phyloP scores from a whole-genome alignment of 2,329 filamentous ascomycete species.

The Neofusicoccum kwambonambiense region DNA sequence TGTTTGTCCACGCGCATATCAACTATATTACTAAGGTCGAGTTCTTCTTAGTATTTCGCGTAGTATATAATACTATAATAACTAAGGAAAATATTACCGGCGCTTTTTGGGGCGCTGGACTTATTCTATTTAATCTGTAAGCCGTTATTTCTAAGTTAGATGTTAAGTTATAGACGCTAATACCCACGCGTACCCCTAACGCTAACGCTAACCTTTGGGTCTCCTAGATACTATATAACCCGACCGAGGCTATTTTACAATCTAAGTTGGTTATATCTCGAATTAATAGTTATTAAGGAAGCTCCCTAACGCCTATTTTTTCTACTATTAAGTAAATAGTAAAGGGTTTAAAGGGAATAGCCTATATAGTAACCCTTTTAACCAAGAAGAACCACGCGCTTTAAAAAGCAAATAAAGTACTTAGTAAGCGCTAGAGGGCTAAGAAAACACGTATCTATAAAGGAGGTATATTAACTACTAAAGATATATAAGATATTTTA shows the following conservation, averaged over 20 bases:
- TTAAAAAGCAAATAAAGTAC: slow-evolving; percentile 7
- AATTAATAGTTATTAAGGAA: slow-evolving; percentile 1
- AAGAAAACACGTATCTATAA: slow-evolving; percentile 16
- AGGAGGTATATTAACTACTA: background rate
- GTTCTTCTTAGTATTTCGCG: slow-evolving; percentile 24
- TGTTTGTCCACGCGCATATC: slow-evolving; percentile 27
- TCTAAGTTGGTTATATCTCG: background rate
- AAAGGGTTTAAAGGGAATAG: slow-evolving; percentile 1
- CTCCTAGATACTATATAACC: slow-evolving; percentile 15
- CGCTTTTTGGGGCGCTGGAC: slow-evolving; percentile 29
- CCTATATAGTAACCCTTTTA: background rate
- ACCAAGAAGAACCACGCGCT: background rate
- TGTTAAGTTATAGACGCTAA: slow-evolving; percentile 22
- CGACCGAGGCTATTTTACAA: background rate
- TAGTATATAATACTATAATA: slow-evolving; percentile 25
- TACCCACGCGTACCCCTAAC: background rate
- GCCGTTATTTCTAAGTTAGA: slow-evolving; percentile 32
- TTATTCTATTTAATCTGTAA: slow-evolving; percentile 31
- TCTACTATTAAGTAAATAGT: background rate
- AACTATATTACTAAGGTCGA: slow-evolving; percentile 27
- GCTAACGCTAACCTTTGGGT: background rate
- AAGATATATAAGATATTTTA: slow-evolving; percentile 7
- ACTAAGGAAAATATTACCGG: slow-evolving; percentile 26
- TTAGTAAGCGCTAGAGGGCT: slow-evolving; percentile 17
- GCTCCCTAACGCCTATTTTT: slow-evolving; percentile 14